phyloP scores from a whole-genome alignment of 1,284 basidiomycete genomes.

The Tylopilus sp. region DNA sequence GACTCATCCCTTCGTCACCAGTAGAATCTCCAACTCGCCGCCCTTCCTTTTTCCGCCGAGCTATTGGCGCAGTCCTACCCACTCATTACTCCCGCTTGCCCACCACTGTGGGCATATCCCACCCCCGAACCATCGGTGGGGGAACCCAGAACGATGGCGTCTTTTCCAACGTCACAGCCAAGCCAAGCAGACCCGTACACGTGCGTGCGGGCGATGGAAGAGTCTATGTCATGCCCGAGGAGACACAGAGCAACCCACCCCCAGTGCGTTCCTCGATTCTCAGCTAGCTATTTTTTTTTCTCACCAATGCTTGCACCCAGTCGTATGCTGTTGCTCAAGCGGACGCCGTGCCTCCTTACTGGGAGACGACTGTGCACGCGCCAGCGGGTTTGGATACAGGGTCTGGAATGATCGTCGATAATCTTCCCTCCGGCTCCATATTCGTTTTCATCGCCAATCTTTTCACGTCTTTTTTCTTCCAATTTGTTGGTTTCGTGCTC shows the following conservation, averaged over 20 bases:
- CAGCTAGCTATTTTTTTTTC: neutral
- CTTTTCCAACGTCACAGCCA: slow-evolving; percentile 93
- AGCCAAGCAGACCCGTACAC: slow-evolving; percentile 58
- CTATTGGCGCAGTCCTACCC: slow-evolving; percentile 68
- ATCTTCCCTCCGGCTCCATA: slow-evolving; percentile 66
- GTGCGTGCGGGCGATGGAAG: slow-evolving; percentile 57
- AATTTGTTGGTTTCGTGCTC: slow-evolving; percentile 93
- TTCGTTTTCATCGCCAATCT: slow-evolving; percentile 76
- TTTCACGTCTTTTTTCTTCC: slow-evolving; percentile 92
- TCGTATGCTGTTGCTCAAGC: slow-evolving; percentile 87
- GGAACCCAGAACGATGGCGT: slow-evolving; percentile 91
- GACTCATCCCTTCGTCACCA: slow-evolving; percentile 59
- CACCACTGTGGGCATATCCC: slow-evolving; percentile 34
- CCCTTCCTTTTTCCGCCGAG: slow-evolving; percentile 57
- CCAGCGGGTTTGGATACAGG: slow-evolving; percentile 51
- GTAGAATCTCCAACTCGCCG: slow-evolving; percentile 38
- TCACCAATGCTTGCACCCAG: slow-evolving; percentile 36
- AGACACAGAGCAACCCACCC: slow-evolving; percentile 76
- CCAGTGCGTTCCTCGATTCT: slow-evolving; percentile 56
- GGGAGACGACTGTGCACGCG: slow-evolving; percentile 92
- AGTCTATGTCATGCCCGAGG: slow-evolving; percentile 69
- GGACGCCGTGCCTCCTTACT: slow-evolving; percentile 93
- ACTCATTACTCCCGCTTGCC: slow-evolving; percentile 67
- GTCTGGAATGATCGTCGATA: slow-evolving; percentile 69
- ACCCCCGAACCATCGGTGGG: slow-evolving; percentile 52